phyloP scores from a whole-genome alignment of 2,329 filamentous ascomycete species.

The Trichoderma breve region DNA sequence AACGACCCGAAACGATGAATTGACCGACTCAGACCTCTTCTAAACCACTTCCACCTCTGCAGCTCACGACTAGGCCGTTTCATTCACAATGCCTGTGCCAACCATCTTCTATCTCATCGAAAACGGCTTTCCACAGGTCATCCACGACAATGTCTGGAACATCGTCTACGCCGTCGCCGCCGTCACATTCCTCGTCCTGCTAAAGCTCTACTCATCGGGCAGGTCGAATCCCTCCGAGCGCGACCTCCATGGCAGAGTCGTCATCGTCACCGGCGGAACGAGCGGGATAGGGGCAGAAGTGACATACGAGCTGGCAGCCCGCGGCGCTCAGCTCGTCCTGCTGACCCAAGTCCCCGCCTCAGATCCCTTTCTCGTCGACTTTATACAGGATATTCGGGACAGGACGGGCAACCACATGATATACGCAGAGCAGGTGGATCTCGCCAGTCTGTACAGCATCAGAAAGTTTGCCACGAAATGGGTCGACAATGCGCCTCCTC shows the following conservation, averaged over 20 bases:
- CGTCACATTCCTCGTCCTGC: conserved; percentile 40
- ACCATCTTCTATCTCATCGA: conserved; percentile 47
- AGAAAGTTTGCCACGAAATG: conserved; percentile 93
- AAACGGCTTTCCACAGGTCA: conserved; percentile 50
- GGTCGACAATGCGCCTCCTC: conserved; percentile 91
- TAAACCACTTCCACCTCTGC: background rate
- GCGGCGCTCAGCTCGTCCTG: conserved; percentile 87
- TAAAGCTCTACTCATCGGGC: conserved; percentile 78
- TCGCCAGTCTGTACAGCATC: conserved; percentile 84
- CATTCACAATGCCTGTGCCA: conserved; percentile 49
- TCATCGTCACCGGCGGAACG: conserved; percentile 92
- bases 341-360: conserved; percentile 78
- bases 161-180: conserved; percentile 41
- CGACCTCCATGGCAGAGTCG: conserved; percentile 87
- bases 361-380: conserved; percentile 88
- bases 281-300: conserved; percentile 84
- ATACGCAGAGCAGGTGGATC: conserved; percentile 92
- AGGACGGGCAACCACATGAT: conserved; percentile 80
- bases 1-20: background rate
- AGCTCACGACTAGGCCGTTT: background rate
- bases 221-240: conserved; percentile 71
- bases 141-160: conserved; percentile 44
- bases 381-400: conserved; percentile 80
- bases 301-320: conserved; percentile 68
- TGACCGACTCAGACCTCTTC: background rate